Evolutionary conservation across 805 yeast genomes (phyloP).

Genomic region (Suhomyces sp.): DNA sequence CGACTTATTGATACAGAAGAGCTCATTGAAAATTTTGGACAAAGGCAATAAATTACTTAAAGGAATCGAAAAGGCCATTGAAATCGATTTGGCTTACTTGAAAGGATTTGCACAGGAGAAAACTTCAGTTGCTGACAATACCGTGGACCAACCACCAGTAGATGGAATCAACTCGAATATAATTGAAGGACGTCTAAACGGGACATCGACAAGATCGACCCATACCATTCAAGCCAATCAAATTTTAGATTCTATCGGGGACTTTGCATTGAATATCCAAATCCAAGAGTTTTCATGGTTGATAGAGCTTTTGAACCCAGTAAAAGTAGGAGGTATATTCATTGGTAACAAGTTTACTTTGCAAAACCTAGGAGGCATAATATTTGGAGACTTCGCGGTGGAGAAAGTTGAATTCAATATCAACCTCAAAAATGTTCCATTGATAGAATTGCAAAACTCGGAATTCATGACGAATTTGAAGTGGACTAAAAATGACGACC

Average conservation of each 20-base stretch:
- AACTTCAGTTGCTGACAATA: background rate
- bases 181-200: too few relatives aligned
- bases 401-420: slow-evolving; percentile 21
- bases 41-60: slow-evolving; percentile 10
- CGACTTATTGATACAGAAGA: slow-evolving; percentile 9
- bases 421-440: slow-evolving; percentile 11
- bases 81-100: slow-evolving; percentile 15
- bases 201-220: too few relatives aligned
- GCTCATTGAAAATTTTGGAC: slow-evolving; percentile 10
- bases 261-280: slow-evolving; percentile 15
- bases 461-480: slow-evolving; percentile 19
- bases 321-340: slow-evolving; percentile 18
- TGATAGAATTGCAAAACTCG: slow-evolving; percentile 28
- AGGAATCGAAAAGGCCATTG: slow-evolving; percentile 11
- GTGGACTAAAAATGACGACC: slow-evolving; percentile 10
- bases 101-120: background rate
- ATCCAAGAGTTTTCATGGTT: slow-evolving; percentile 21
- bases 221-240: too few relatives aligned
- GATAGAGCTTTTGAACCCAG: slow-evolving; percentile 17
- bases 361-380: slow-evolving; percentile 11
- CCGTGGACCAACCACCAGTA: too few relatives aligned
- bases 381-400: slow-evolving; percentile 16
- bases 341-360: slow-evolving; percentile 18
- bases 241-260: too few relatives aligned
- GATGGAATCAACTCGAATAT: too few relatives aligned